Conservation (phyloP, 169 alveolate species). For the Plasmodium vivax region DNA sequence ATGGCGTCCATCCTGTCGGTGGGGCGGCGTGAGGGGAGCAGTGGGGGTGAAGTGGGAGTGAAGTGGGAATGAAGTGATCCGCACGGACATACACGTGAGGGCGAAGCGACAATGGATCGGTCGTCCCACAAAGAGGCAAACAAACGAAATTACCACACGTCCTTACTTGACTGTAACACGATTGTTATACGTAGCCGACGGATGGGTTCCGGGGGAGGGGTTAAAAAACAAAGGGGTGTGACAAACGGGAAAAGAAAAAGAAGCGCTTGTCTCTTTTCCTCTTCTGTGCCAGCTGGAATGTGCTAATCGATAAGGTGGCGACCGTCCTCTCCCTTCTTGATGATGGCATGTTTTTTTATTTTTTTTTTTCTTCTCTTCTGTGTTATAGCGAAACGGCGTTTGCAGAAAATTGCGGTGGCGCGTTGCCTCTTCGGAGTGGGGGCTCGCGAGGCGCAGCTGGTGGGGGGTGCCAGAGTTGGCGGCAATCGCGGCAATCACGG, state of each 20-base stretch:
- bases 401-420: neutral
- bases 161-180: neutral
- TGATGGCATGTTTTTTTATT: neutral
- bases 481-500: too few species aligned
- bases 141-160: neutral
- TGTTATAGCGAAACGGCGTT: neutral
- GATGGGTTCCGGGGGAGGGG: neutral
- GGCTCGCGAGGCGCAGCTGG: neutral
- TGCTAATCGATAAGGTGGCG: neutral
- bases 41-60: neutral
- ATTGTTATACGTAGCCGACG: neutral
- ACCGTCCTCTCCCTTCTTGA: neutral
- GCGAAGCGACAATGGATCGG: neutral
- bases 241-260: neutral
- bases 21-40: too few species aligned
- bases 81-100: neutral
- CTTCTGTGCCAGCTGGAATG: neutral
- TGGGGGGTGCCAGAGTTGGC: neutral
- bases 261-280: neutral
- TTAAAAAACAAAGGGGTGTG: neutral
- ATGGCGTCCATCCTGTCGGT: conserved; percentile 26
- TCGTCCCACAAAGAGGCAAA: neutral
- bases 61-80: neutral
- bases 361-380: neutral
- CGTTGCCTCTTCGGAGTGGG: neutral